Percentiles rank a stretch among this genome's conserved stretches.
phyloP scores from a whole-genome alignment of 139 green algal species.

The Diplosphaera chodatii region DNA sequence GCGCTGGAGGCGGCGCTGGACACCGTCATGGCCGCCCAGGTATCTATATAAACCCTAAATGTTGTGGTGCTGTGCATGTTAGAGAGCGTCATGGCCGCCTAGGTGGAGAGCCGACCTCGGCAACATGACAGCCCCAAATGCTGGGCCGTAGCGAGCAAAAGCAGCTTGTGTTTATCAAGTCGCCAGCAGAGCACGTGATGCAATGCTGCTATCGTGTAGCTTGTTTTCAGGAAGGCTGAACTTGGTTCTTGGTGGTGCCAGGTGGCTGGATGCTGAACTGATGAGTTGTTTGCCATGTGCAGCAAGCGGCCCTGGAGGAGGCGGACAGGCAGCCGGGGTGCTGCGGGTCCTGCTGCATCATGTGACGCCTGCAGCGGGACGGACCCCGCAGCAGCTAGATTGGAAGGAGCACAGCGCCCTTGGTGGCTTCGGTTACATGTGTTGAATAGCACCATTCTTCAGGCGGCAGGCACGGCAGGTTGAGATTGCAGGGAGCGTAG shows the following conservation, averaged over 20 bases:
- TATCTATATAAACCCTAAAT: neutral
- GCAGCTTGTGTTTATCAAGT: too few species aligned
- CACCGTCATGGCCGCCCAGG: slow-evolving; percentile 24
- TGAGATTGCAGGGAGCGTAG: too few species aligned
- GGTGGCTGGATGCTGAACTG: too few species aligned
- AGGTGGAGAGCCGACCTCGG: neutral
- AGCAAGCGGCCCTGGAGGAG: neutral
- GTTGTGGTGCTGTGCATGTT: neutral
- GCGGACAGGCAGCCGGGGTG: neutral
- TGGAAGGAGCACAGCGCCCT: too few species aligned
- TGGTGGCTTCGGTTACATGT: too few species aligned
- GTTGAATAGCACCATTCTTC: too few species aligned
- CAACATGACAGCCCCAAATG: neutral
- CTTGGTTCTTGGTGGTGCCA: too few species aligned
- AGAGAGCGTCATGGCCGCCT: neutral
- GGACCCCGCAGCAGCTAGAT: too few species aligned
- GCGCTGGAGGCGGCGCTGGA: slow-evolving; percentile 36
- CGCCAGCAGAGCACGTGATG: too few species aligned
- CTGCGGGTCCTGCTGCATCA: slow-evolving; percentile 12
- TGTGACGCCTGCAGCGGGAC: slow-evolving; percentile 1
- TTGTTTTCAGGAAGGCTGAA: too few species aligned
- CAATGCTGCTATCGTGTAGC: too few species aligned
- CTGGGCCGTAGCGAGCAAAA: neutral
- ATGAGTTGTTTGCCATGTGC: neutral
- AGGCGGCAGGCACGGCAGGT: too few species aligned